These are phyloP conservation scores for Casuarina glauca DNA, from an alignment of 306 rosid species.

Conservation along the genomic window DNA sequence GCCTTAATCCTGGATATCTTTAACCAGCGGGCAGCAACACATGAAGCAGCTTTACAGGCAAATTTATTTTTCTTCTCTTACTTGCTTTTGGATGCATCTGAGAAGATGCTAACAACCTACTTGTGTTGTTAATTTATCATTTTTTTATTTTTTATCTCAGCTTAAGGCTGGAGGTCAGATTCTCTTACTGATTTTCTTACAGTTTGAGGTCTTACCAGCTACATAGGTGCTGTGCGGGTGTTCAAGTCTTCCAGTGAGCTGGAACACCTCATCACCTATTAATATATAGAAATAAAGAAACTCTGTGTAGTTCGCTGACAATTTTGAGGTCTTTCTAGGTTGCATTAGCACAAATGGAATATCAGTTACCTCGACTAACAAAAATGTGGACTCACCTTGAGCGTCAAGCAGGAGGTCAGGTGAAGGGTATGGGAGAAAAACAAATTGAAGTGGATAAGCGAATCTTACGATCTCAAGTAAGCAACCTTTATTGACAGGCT, in stretches of 20 bases:
- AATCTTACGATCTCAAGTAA: constrained; percentile 90
- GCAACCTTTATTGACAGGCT: constrained; percentile 16
- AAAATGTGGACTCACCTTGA: constrained; percentile 99
- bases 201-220: background rate
- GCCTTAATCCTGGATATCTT: constrained; percentile 93
- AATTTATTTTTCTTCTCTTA: constrained; percentile 16
- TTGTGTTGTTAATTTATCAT: background rate
- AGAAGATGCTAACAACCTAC: background rate
- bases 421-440: constrained; percentile 99
- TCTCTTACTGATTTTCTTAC: background rate
- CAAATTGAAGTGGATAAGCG: constrained; percentile 98
- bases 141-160: background rate
- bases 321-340: constrained; percentile 52
- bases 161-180: background rate
- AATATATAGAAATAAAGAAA: constrained; percentile 22
- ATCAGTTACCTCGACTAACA: constrained; percentile 92
- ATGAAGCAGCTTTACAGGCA: constrained; percentile 96
- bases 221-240: background rate
- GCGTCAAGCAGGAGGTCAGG: constrained; percentile 97
- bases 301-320: constrained; percentile 23
- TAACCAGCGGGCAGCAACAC: constrained; percentile 98
- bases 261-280: background rate
- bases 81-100: constrained; percentile 7
- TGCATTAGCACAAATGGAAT: constrained; percentile 96
- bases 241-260: background rate